Evolutionary conservation across 352 stramenopile genomes (phyloP), one percentile per base, ranked within the genome.

Genomic region (Globisporangium okanoganense): DNA sequence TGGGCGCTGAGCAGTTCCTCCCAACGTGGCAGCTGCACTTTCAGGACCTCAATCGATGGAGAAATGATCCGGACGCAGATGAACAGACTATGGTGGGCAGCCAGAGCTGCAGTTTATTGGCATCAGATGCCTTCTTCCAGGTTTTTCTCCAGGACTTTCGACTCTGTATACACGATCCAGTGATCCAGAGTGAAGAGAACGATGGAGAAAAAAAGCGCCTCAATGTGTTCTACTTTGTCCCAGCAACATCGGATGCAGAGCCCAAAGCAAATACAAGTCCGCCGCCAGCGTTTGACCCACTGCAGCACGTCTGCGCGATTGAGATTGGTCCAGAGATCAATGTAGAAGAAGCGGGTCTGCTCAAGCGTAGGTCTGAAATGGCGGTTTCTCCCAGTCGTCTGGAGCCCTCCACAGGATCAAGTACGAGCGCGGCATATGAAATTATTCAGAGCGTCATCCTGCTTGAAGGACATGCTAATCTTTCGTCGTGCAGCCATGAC

Each of bases 11-110:
- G 16, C 75, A 89, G 49, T 66, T 85, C 36, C 52, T 85, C 0
- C 56, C 75, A 8, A 83, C 77, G 9, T 89, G 77, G 79, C 65
- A 71, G 20, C 64, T 79, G 16, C 79, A 87, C 66, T 86, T 81
- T 22, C 62, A 71, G 10, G 77, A 87, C 58, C 69, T 89, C 16
- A 68, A 58, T 18, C 71, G 70, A 20, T 86, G 77, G 79, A 62
- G 40, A 29, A 55, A 40, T 33, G 62, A 64, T 6, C 7, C 33
- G 12, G 40, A 58, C 8, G 25, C 49, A 3, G 29, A 56, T 12
- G 29, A n/a, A 1, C 27, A 56, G 29, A 9, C 9, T 14, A 43
- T 13, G 10, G 18, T 1, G 43, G 62, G 20, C 8, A 50, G 55
- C 44, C 31, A 13, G 41, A 43, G 27, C 35, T 40, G 20, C n/a